These are phyloP conservation scores for Zymoseptoria passerinii DNA, from an alignment of 2,329 filamentous ascomycete species.

Conservation along the genomic window DNA sequence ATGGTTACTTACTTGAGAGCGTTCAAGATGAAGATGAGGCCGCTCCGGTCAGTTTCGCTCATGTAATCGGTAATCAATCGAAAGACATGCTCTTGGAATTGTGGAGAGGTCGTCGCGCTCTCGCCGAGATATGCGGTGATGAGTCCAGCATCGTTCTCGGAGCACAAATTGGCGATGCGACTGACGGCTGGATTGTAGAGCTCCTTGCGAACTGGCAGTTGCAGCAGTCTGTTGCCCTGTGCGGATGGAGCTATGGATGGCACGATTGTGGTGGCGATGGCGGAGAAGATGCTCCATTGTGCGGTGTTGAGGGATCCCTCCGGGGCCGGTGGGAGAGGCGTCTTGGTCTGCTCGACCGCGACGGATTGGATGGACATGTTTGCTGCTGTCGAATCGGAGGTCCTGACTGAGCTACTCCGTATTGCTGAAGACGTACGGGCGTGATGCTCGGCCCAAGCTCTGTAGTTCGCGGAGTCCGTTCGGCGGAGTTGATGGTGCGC, in stretches of 20 bases:
- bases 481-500: neutral
- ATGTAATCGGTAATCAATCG: constrained; percentile 43
- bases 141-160: constrained; percentile 34
- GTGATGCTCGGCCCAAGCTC: neutral
- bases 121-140: constrained; percentile 25
- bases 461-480: neutral
- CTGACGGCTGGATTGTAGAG: constrained; percentile 43
- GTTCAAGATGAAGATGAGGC: constrained; percentile 45
- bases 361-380: constrained; percentile 14
- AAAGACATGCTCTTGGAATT: constrained; percentile 45
- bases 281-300: constrained; percentile 53
- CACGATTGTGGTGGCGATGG: constrained; percentile 51
- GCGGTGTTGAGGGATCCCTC: constrained; percentile 43
- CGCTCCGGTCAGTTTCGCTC: constrained; percentile 40
- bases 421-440: neutral
- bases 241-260: constrained; percentile 32
- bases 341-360: constrained; percentile 10
- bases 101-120: constrained; percentile 38
- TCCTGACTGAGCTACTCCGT: neutral
- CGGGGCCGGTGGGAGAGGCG: constrained; percentile 33
- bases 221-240: constrained; percentile 19
- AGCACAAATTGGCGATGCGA: constrained; percentile 37
- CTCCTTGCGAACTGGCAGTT: constrained; percentile 19
- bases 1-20: constrained; percentile 42
- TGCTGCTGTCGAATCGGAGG: neutral